Percentiles rank a stretch among this genome's conserved stretches.
Evolutionary conservation across 2,329 filamentous ascomycete species (phyloP).

Genomic region (Aspergillus arachidicola): DNA sequence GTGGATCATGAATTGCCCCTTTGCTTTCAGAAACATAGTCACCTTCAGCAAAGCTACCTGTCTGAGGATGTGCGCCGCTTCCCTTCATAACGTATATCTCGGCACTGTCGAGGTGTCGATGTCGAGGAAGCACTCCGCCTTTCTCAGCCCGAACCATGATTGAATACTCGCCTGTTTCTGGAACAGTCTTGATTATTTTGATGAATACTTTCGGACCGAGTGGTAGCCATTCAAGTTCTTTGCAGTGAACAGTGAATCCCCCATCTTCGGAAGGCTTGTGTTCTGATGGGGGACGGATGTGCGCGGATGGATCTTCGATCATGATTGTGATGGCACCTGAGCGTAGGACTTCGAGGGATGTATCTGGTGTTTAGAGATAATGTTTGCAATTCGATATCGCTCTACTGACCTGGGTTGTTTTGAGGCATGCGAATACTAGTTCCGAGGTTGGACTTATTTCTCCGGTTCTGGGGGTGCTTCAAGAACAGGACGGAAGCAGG

Average conservation of each 20-base stretch:
- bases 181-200: slow-evolving; percentile 10
- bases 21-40: slow-evolving; percentile 11
- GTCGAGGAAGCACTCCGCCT: slow-evolving; percentile 10
- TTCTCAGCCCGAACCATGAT: slow-evolving; percentile 13
- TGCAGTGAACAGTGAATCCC: slow-evolving; percentile 6
- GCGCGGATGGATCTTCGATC: neutral
- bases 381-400: neutral
- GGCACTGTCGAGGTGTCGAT: slow-evolving; percentile 12
- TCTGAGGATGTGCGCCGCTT: slow-evolving; percentile 8
- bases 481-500: no score
- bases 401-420: no score
- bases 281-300: neutral
- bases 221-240: slow-evolving; percentile 1
- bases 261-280: neutral
- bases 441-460: no score
- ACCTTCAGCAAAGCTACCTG: neutral
- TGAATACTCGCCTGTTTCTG: slow-evolving; percentile 13
- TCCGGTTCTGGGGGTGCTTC: no score
- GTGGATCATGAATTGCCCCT: slow-evolving; percentile 9
- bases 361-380: neutral
- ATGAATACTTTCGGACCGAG: slow-evolving; percentile 6
- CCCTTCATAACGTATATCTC: slow-evolving; percentile 15
- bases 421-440: no score
- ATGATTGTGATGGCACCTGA: neutral
- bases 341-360: neutral